phyloP scores from a whole-genome alignment of 2,329 filamentous ascomycete genomes.

The Sarocladiaceae sp. region DNA sequence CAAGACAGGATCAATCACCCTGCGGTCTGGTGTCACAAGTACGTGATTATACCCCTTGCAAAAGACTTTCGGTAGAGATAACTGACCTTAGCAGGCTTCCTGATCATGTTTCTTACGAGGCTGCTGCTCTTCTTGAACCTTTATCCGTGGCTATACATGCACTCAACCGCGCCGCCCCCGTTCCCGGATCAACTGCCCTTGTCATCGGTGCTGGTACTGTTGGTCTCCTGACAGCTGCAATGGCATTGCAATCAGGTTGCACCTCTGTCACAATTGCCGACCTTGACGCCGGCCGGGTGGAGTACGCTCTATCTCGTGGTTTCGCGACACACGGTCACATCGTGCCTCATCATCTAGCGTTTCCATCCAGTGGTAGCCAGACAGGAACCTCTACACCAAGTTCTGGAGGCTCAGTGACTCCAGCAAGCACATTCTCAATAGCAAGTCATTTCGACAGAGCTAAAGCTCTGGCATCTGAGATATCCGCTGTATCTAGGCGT shows the following conservation, averaged over 20 bases:
- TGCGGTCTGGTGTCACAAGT: slow-evolving; percentile 60
- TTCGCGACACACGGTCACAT: slow-evolving; percentile 59
- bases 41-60: slow-evolving; percentile 18
- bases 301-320: slow-evolving; percentile 53
- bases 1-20: slow-evolving; percentile 61
- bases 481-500: slow-evolving; percentile 37
- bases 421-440: slow-evolving; percentile 39
- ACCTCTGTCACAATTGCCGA: slow-evolving; percentile 57
- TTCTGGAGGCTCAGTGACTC: slow-evolving; percentile 32
- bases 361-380: slow-evolving; percentile 36
- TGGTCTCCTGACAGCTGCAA: slow-evolving; percentile 58
- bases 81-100: slow-evolving; percentile 43
- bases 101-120: slow-evolving; percentile 53
- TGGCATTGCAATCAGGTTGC: slow-evolving; percentile 58
- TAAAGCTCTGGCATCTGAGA: slow-evolving; percentile 43
- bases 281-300: slow-evolving; percentile 53
- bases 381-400: slow-evolving; percentile 45
- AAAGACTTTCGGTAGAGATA: neutral
- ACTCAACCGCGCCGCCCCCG: slow-evolving; percentile 49
- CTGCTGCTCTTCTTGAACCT: slow-evolving; percentile 57
- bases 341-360: slow-evolving; percentile 40
- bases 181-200: slow-evolving; percentile 52
- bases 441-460: slow-evolving; percentile 47
- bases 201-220: slow-evolving; percentile 63
- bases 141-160: slow-evolving; percentile 60